phyloP scores from a whole-genome alignment of 2,329 filamentous ascomycete species.

The Cladosporium sp. region DNA sequence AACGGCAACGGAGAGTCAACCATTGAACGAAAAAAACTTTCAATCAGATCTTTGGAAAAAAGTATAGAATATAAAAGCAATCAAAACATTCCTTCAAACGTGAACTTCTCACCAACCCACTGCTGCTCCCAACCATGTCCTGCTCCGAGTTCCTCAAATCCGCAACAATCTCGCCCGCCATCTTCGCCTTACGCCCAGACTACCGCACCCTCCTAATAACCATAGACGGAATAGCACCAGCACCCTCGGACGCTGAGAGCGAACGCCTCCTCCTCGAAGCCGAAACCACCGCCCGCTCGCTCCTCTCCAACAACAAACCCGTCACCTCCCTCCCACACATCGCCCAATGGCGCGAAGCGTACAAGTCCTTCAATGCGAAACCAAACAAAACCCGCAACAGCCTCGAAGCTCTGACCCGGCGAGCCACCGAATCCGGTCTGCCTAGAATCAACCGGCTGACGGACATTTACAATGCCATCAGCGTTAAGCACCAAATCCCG shows the following conservation, averaged over 20 bases:
- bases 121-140: neutral
- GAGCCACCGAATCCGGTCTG: conserved; percentile 28
- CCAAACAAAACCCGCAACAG: conserved; percentile 36
- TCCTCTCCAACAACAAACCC: conserved; percentile 15
- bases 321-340: conserved; percentile 33
- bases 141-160: conserved; percentile 13
- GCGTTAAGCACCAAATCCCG: conserved; percentile 36
- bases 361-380: conserved; percentile 38
- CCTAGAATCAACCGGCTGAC: conserved; percentile 37
- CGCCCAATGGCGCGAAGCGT: conserved; percentile 36
- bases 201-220: conserved; percentile 36
- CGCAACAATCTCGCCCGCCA: conserved; percentile 19
- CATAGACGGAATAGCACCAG: conserved; percentile 29
- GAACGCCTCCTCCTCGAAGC: conserved; percentile 29
- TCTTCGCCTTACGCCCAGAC: conserved; percentile 34
- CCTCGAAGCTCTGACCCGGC: conserved; percentile 34
- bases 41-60: too few species aligned
- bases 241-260: conserved; percentile 30
- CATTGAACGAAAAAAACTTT: too few species aligned
- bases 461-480: conserved; percentile 38
- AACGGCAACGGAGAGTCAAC: too few species aligned
- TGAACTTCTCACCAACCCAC: neutral
- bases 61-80: too few species aligned
- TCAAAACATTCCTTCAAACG: too few species aligned
- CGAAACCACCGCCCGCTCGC: conserved; percentile 19